Evolutionary conservation across 2,329 filamentous ascomycete genomes (phyloP).

Genomic region (Phyllosticta paracitricarpa): DNA sequence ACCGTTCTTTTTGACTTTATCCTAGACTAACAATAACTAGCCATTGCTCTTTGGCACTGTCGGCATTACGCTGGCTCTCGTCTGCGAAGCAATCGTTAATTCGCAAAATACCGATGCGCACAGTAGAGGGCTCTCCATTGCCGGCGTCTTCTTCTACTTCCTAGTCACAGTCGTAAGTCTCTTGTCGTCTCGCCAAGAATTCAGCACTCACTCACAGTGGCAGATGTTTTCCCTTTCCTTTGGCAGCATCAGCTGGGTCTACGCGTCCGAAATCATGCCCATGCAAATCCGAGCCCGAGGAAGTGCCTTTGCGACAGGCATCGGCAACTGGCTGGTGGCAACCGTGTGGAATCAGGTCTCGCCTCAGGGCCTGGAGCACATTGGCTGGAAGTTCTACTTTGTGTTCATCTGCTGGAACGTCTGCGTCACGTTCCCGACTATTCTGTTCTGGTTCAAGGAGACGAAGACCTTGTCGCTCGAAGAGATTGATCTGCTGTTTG

Average conservation of each 20-base stretch:
- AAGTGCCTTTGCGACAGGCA: conserved; percentile 47
- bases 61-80: conserved; percentile 46
- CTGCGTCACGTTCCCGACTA: conserved; percentile 33
- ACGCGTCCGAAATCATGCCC: conserved; percentile 57
- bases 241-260: conserved; percentile 53
- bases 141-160: conserved; percentile 58
- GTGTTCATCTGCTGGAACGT: conserved; percentile 46
- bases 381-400: conserved; percentile 48
- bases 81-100: conserved; percentile 51
- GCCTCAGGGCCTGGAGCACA: conserved; percentile 40
- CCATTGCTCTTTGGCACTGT: conserved; percentile 46
- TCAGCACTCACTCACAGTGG: conserved; percentile 37
- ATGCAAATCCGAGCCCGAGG: conserved; percentile 54
- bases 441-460: conserved; percentile 45
- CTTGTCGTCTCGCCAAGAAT: conserved; percentile 19
- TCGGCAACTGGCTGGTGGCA: conserved; percentile 51
- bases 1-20: not conserved
- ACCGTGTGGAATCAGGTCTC: conserved; percentile 51
- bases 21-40: conserved; percentile 30
- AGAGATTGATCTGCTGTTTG: conserved; percentile 50
- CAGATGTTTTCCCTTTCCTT: conserved; percentile 49
- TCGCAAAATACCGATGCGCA: conserved; percentile 21
- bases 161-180: conserved; percentile 27
- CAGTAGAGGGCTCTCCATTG: conserved; percentile 42
- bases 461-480: conserved; percentile 46